Conservation (phyloP, 306 rosid species). For the Pterocarpus macrocarpus region DNA sequence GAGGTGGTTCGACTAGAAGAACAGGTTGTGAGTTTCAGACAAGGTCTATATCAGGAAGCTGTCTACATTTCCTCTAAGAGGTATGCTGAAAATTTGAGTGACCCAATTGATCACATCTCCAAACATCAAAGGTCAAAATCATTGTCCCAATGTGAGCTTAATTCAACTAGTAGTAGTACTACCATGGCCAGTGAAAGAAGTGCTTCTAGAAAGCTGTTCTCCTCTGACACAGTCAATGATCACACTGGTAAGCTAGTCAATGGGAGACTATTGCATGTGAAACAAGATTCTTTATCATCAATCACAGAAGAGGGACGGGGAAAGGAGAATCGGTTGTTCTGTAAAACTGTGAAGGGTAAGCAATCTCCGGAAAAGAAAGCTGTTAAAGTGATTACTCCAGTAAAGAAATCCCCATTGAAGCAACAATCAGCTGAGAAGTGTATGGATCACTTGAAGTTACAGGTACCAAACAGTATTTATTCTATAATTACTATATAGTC, state of each 20-base stretch:
- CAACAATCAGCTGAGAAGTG: slow-evolving; percentile 62
- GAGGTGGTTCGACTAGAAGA: slow-evolving; percentile 88
- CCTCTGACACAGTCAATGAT: slow-evolving; percentile 50
- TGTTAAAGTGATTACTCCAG: slow-evolving; percentile 55
- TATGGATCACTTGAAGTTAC: slow-evolving; percentile 57
- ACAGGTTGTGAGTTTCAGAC: slow-evolving; percentile 83
- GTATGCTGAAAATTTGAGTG: slow-evolving; percentile 59
- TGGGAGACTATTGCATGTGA: slow-evolving; percentile 57
- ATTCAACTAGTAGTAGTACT: slow-evolving; percentile 36
- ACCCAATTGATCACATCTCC: slow-evolving; percentile 58
- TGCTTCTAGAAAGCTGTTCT: slow-evolving; percentile 65
- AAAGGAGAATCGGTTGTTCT: slow-evolving; percentile 61
- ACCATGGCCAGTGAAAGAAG: slow-evolving; percentile 56
- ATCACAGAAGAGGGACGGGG: slow-evolving; percentile 61
- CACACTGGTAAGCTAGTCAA: slow-evolving; percentile 51
- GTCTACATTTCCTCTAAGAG: slow-evolving; percentile 70
- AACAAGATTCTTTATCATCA: slow-evolving; percentile 54
- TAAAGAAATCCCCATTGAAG: slow-evolving; percentile 64
- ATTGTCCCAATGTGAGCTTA: slow-evolving; percentile 72
- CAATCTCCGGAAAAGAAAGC: slow-evolving; percentile 72
- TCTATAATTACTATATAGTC: slow-evolving; percentile 16
- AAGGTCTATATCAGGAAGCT: slow-evolving; percentile 89
- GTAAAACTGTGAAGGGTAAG: slow-evolving; percentile 59
- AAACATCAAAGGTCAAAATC: slow-evolving; percentile 87
- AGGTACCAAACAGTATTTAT: slow-evolving; percentile 55